Evolutionary conservation across 768 basidiomycete species (phyloP).

Genomic region (Leccinum disarticulatum): DNA sequence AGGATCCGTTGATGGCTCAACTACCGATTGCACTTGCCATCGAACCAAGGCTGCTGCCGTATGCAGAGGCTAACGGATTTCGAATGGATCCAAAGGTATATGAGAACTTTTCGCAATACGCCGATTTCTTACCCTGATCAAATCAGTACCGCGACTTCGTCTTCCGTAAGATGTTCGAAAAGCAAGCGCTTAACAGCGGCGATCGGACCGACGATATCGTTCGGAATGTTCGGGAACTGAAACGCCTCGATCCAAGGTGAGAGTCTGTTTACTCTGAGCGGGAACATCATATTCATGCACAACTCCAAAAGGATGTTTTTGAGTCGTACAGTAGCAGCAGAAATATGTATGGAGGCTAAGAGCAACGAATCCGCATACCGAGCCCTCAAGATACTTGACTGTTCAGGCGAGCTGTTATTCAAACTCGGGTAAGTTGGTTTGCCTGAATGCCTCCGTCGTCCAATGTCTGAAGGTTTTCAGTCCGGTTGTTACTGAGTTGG

Average conservation of each 20-base stretch:
- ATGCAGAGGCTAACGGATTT: slow-evolving; percentile 73
- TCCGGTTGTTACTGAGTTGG: slow-evolving; percentile 59
- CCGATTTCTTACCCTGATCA: slow-evolving; percentile 12
- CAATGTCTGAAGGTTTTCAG: slow-evolving; percentile 16
- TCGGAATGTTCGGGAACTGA: slow-evolving; percentile 68
- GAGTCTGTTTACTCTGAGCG: slow-evolving; percentile 16
- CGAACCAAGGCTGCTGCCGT: slow-evolving; percentile 72
- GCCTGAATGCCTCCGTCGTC: not conserved
- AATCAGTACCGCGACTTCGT: slow-evolving; percentile 77
- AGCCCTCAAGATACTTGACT: slow-evolving; percentile 67
- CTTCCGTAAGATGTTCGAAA: slow-evolving; percentile 86
- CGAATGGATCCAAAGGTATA: slow-evolving; percentile 72
- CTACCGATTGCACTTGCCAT: slow-evolving; percentile 76
- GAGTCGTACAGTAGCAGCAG: slow-evolving; percentile 79
- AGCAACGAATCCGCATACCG: slow-evolving; percentile 66
- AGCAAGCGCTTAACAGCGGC: slow-evolving; percentile 46
- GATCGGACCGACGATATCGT: slow-evolving; percentile 61
- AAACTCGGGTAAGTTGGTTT: slow-evolving; percentile 54
- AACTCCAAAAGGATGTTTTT: slow-evolving; percentile 66
- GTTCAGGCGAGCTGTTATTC: slow-evolving; percentile 64
- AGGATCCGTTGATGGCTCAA: slow-evolving; percentile 79
- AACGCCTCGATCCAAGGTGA: slow-evolving; percentile 67
- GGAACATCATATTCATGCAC: slow-evolving; percentile 4
- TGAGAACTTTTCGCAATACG: slow-evolving; percentile 4
- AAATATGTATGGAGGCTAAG: slow-evolving; percentile 80